A percentile compares a stretch with the other conserved stretches of the same genome.
These are phyloP conservation scores for Lipomyces sp. DNA, from an alignment of 805 yeast species.

Conservation along the genomic window DNA sequence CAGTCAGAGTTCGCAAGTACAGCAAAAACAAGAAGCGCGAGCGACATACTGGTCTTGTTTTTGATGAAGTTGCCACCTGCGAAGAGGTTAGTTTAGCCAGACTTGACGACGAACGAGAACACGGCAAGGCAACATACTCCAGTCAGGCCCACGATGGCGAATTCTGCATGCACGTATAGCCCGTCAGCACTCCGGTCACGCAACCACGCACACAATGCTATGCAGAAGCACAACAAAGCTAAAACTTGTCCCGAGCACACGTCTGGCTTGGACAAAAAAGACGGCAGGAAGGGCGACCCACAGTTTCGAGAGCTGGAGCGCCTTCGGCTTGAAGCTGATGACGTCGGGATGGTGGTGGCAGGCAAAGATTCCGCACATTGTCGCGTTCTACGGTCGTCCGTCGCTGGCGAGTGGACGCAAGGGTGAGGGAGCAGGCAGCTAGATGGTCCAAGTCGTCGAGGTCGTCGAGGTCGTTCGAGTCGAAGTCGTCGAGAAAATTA, in stretches of 20 bases:
- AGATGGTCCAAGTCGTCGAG: not conserved
- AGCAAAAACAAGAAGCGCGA: not conserved
- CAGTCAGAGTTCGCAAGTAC: not conserved
- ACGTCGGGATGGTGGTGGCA: conserved; percentile 80
- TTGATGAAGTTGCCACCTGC: conserved; percentile 66
- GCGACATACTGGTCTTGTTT: conserved; percentile 56
- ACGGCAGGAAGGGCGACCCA: conserved; percentile 5
- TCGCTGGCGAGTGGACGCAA: conserved; percentile 5
- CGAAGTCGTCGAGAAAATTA: not conserved
- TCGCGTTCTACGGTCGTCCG: not conserved
- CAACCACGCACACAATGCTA: not conserved
- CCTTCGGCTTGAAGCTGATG: conserved; percentile 76
- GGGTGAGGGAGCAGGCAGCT: not conserved
- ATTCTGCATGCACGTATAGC: conserved; percentile 51
- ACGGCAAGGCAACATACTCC: conserved; percentile 52
- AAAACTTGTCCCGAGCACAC: too few species aligned
- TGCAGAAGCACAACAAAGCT: not conserved
- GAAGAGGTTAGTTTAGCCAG: not conserved
- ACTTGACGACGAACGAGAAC: not conserved
- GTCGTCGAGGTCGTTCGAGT: not conserved
- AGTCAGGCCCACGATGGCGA: conserved; percentile 99
- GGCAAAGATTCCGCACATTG: conserved; percentile 98
- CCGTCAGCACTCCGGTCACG: not conserved
- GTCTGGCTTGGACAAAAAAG: too few species aligned
- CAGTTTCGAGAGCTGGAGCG: conserved; percentile 77